These are phyloP conservation scores for Thraustochytrium sp. DNA, from an alignment of 352 stramenopile genomes.

Conservation along the genomic window DNA sequence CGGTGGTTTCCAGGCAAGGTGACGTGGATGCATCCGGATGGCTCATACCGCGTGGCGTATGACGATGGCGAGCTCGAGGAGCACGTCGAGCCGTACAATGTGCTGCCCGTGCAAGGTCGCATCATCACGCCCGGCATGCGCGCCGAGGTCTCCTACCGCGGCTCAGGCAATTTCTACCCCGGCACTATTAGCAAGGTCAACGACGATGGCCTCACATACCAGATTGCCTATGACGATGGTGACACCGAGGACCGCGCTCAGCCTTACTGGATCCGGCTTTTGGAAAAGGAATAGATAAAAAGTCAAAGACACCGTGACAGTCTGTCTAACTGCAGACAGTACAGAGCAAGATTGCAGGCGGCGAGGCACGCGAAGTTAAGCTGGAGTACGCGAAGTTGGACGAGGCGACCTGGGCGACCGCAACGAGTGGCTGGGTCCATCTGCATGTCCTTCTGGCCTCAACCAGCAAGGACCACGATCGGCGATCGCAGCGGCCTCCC, in stretches of 20 bases:
- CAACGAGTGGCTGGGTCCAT: too few relatives aligned
- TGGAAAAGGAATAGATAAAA: conserved; percentile 15
- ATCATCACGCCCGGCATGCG: neutral
- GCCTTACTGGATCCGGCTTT: neutral
- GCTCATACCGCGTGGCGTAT: neutral
- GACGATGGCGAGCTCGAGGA: conserved; percentile 30
- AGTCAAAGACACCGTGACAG: too few relatives aligned
- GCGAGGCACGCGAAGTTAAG: too few relatives aligned
- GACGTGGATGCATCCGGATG: neutral
- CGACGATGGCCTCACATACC: neutral
- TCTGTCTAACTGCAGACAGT: too few relatives aligned
- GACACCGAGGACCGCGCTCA: neutral
- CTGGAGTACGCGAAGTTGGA: too few relatives aligned
- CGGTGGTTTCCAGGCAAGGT: conserved; percentile 11
- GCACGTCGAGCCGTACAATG: neutral
- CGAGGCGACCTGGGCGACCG: too few relatives aligned
- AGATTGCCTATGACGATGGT: neutral
- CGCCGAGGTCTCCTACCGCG: neutral
- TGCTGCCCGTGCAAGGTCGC: neutral
- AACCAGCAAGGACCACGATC: too few relatives aligned
- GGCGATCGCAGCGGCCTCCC: too few relatives aligned
- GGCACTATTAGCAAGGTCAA: neutral
- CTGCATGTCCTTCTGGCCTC: too few relatives aligned
- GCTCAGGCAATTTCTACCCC: neutral
- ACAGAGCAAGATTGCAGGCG: too few relatives aligned